Conservation (phyloP, 179 eudicot species). For the Kewa caespitosa region DNA sequence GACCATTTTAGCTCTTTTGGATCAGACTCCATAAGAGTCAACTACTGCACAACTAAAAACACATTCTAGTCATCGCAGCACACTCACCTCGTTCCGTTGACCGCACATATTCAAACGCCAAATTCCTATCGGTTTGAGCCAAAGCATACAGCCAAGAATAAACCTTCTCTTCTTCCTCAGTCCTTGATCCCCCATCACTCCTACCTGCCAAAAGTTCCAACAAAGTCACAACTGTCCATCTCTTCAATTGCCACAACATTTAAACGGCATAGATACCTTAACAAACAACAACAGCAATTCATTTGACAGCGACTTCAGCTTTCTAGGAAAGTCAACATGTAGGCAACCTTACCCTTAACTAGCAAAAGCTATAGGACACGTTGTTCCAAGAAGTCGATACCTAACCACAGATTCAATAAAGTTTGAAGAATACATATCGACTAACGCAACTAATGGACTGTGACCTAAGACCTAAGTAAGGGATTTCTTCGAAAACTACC, state of each 20-base stretch:
- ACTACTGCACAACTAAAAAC: conserved; percentile 28
- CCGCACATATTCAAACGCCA: conserved; percentile 50
- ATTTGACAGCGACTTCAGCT: no score
- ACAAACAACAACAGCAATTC: no score
- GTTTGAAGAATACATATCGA: no score
- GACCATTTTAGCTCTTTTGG: not conserved
- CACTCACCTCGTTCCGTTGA: conserved; percentile 53
- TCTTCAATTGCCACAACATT: not conserved
- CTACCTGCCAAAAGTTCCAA: conserved; percentile 27
- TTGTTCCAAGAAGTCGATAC: no score
- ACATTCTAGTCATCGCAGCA: conserved; percentile 1
- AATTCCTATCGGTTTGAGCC: conserved; percentile 36
- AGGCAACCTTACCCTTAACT: no score
- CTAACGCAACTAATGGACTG: no score
- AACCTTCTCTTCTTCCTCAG: conserved; percentile 51
- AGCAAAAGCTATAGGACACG: no score
- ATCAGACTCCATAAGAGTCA: not conserved
- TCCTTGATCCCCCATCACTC: conserved; percentile 34
- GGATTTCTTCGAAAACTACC: not conserved
- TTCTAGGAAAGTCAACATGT: no score
- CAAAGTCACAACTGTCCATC: not conserved
- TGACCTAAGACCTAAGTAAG: no score
- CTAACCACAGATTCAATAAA: not conserved
- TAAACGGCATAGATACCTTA: no score
- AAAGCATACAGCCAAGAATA: conserved; percentile 48